phyloP scores from a whole-genome alignment of 352 stramenopile species.

The Globisporangium echinulatum region DNA sequence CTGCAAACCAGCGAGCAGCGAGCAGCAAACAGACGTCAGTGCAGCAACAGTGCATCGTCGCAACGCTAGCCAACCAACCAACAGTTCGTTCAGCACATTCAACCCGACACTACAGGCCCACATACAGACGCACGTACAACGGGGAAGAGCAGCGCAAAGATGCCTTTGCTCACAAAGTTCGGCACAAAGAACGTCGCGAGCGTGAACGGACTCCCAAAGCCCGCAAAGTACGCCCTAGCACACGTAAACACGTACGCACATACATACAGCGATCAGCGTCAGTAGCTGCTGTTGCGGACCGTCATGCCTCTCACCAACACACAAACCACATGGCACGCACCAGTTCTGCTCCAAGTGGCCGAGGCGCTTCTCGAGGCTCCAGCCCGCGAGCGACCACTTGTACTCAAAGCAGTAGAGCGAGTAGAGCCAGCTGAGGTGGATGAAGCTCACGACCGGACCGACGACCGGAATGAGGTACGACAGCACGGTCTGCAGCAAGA shows the following conservation, averaged over 20 bases:
- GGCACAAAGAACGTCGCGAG: conserved; percentile 85
- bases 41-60: neutral
- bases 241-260: neutral
- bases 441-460: conserved; percentile 70
- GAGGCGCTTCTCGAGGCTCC: conserved; percentile 77
- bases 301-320: neutral
- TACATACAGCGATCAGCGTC: neutral
- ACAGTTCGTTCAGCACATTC: too few relatives aligned
- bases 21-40: neutral
- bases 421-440: conserved; percentile 85
- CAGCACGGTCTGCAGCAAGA: conserved; percentile 79
- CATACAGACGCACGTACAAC: conserved; percentile 31
- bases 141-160: conserved; percentile 83
- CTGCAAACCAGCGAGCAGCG: conserved; percentile 16
- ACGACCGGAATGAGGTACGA: conserved; percentile 77
- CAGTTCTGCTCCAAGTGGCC: conserved; percentile 81
- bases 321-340: conserved; percentile 14
- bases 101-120: conserved; percentile 1
- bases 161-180: conserved; percentile 88
- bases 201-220: conserved; percentile 83
- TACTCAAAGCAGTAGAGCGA: conserved; percentile 90
- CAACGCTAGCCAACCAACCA: neutral
- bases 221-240: conserved; percentile 74
- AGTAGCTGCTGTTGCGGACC: neutral
- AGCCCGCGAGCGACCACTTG: conserved; percentile 85